Evolutionary conservation across 331 rosid genomes (phyloP).

Genomic region (Acacia pycnantha): DNA sequence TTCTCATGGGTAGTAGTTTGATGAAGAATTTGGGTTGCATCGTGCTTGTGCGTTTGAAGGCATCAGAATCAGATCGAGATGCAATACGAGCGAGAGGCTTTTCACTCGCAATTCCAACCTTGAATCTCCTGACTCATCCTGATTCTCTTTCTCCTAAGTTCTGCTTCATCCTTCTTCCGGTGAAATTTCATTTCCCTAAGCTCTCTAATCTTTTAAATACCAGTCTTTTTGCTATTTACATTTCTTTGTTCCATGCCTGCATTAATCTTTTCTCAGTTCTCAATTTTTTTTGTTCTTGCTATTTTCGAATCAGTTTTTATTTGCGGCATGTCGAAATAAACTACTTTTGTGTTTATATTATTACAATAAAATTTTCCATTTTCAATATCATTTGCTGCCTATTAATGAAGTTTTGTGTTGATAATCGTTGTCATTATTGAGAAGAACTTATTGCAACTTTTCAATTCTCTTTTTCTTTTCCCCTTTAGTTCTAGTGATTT

Average conservation of each 20-base stretch:
- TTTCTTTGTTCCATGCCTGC: neutral
- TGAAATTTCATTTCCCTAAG: neutral
- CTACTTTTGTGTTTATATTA: too few species aligned
- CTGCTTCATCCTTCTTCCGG: constrained; percentile 23
- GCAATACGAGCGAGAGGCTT: neutral
- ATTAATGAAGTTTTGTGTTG: neutral
- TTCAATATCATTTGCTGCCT: neutral
- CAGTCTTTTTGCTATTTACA: neutral
- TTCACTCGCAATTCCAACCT: neutral
- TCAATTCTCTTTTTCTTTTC: neutral
- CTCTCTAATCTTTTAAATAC: neutral
- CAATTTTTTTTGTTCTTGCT: neutral
- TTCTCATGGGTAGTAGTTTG: neutral
- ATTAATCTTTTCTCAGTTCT: neutral
- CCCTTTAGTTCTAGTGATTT: neutral
- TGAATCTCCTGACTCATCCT: neutral
- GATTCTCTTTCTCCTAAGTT: neutral
- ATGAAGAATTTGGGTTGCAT: neutral
- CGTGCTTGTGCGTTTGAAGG: neutral
- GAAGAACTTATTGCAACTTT: neutral
- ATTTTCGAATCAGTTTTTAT: neutral
- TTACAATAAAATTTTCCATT: too few species aligned
- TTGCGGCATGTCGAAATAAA: neutral
- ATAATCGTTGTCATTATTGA: neutral
- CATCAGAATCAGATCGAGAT: constrained; percentile 20